These are phyloP conservation scores for Chlamydomonas incerta DNA, from an alignment of 139 green algal genomes.

Conservation along the genomic window DNA sequence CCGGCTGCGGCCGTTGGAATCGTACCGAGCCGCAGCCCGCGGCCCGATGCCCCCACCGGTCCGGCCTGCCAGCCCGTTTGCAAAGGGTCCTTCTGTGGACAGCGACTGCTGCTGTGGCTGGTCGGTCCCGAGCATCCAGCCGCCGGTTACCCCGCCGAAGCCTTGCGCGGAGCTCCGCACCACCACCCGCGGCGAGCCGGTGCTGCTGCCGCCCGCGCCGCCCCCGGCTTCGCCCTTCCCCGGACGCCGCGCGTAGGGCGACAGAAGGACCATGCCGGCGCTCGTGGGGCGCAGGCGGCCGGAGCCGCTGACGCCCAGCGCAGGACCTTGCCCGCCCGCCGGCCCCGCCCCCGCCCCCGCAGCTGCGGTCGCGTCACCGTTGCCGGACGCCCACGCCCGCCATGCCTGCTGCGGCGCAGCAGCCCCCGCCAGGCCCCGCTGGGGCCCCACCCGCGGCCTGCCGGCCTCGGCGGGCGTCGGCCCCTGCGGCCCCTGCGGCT, in stretches of 20 bases:
- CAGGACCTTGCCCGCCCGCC: neutral
- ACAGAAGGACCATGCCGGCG: constrained; percentile 12
- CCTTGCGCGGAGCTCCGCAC: neutral
- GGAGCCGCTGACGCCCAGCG: neutral
- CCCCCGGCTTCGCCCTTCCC: neutral
- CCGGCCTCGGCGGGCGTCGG: neutral
- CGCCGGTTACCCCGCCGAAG: too few relatives aligned
- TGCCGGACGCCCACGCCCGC: neutral
- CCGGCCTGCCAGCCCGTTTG: too few relatives aligned
- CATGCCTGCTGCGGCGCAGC: neutral
- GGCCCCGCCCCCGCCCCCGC: neutral
- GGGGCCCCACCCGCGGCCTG: too few relatives aligned
- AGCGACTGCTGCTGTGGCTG: too few relatives aligned
- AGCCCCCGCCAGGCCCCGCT: neutral
- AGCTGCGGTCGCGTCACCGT: neutral
- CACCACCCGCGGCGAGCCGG: too few relatives aligned
- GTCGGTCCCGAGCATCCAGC: too few relatives aligned
- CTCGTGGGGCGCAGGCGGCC: neutral
- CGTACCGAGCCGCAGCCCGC: too few relatives aligned
- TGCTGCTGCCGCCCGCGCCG: neutral
- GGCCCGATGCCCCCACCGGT: too few relatives aligned
- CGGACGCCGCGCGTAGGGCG: neutral
- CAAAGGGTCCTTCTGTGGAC: too few relatives aligned
- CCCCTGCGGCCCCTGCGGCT: neutral
- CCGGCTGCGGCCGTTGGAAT: too few relatives aligned